These are phyloP conservation scores for Amanita fuliginea DNA, from an alignment of 768 basidiomycete species.

Conservation along the genomic window DNA sequence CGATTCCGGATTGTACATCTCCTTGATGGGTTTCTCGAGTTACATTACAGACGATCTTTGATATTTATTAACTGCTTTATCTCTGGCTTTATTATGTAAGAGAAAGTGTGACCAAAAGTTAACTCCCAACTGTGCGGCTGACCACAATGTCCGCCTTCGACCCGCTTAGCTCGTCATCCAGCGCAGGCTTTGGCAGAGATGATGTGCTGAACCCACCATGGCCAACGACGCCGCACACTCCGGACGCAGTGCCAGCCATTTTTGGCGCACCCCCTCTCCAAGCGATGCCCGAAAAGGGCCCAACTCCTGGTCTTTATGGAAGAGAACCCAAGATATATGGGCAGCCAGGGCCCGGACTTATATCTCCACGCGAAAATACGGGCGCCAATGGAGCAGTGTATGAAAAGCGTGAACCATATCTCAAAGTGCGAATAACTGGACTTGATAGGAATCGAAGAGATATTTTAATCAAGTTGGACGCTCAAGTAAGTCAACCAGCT, in stretches of 20 bases:
- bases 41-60: not conserved
- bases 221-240: conserved; percentile 72
- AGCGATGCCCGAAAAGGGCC: conserved; percentile 40
- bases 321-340: conserved; percentile 83
- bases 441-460: conserved; percentile 94
- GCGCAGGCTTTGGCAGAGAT: conserved; percentile 39
- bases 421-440: conserved; percentile 82
- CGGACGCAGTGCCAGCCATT: conserved; percentile 62
- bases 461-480: conserved; percentile 88
- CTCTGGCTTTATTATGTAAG: conserved; percentile 5
- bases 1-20: conserved; percentile 44
- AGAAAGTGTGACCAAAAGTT: not conserved
- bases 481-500: conserved; percentile 52
- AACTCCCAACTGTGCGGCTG: not conserved
- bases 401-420: conserved; percentile 73
- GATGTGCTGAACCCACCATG: conserved; percentile 47
- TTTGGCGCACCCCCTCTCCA: conserved; percentile 48
- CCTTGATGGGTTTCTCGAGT: conserved; percentile 13
- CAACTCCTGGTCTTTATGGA: conserved; percentile 52
- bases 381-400: conserved; percentile 59
- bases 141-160: conserved; percentile 44
- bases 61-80: not conserved
- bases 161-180: conserved; percentile 50
- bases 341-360: conserved; percentile 72
- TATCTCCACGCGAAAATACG: conserved; percentile 60